Percentiles rank a stretch among this genome's conserved stretches.
Evolutionary conservation across 306 rosid genomes (phyloP).

Genomic region (Betula pendula): DNA sequence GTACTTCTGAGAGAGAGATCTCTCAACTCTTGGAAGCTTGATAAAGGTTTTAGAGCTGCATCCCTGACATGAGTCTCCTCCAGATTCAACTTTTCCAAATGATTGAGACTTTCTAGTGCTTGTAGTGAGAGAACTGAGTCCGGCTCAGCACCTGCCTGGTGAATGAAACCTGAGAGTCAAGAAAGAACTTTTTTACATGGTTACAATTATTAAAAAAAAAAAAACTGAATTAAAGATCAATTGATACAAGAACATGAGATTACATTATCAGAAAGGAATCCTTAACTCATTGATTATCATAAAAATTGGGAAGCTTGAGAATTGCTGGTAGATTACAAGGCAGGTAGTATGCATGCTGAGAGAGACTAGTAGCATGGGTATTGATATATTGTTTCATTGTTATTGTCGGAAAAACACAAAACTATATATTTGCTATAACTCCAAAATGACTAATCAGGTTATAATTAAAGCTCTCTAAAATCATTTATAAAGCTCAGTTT

Average conservation of each 20-base stretch:
- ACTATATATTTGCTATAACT: too few species aligned
- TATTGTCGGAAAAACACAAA: too few species aligned
- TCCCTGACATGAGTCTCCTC: slow-evolving; percentile 61
- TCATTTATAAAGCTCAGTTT: too few species aligned
- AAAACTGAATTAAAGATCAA: background rate
- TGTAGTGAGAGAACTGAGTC: slow-evolving; percentile 43
- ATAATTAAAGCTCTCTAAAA: too few species aligned
- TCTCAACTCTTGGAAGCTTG: slow-evolving; percentile 56
- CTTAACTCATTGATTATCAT: background rate
- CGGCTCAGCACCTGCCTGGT: slow-evolving; percentile 30
- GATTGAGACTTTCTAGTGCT: slow-evolving; percentile 51
- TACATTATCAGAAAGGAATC: background rate
- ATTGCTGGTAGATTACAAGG: background rate
- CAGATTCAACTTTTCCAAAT: slow-evolving; percentile 67
- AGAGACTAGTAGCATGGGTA: background rate
- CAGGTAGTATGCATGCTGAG: background rate
- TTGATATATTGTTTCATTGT: too few species aligned
- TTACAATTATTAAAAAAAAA: background rate
- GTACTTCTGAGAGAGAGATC: slow-evolving; percentile 55
- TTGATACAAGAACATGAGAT: background rate
- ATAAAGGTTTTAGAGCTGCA: slow-evolving; percentile 51
- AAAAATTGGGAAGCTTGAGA: background rate
- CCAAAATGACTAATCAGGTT: too few species aligned
- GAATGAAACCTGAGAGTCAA: slow-evolving; percentile 52
- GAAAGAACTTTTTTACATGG: slow-evolving; percentile 8